Percentiles rank a stretch among this genome's conserved stretches.
phyloP scores from a whole-genome alignment of 768 basidiomycete species.

The Phallus indusiatus region DNA sequence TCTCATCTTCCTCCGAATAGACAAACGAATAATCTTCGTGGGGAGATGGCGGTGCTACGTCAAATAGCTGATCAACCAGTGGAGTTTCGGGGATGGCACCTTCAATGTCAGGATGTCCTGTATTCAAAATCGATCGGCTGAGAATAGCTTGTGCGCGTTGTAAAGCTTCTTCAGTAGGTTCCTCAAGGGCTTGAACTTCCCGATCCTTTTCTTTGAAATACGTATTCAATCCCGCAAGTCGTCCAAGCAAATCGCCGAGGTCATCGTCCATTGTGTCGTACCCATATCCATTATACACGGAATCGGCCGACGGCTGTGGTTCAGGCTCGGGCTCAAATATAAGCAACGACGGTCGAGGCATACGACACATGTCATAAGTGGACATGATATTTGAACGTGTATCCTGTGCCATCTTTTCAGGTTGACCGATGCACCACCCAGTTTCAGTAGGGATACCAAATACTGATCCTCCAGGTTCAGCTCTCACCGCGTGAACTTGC shows the following conservation, averaged over 20 bases:
- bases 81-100: conserved; percentile 5
- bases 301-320: conserved; percentile 29
- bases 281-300: conserved; percentile 17
- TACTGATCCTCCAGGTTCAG: conserved; percentile 54
- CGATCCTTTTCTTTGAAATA: conserved; percentile 27
- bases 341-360: conserved; percentile 62
- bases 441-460: conserved; percentile 77
- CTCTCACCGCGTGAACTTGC: conserved; percentile 40
- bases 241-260: conserved; percentile 53
- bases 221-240: conserved; percentile 25
- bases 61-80: conserved; percentile 6
- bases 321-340: conserved; percentile 57
- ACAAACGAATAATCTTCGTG: not conserved
- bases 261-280: conserved; percentile 38
- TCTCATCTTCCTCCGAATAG: not conserved
- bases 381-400: conserved; percentile 76
- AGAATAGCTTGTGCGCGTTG: conserved; percentile 8
- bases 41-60: conserved; percentile 8
- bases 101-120: conserved; percentile 3
- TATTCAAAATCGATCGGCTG: not conserved
- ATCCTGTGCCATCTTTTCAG: conserved; percentile 45
- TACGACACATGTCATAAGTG: conserved; percentile 77
- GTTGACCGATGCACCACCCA: conserved; percentile 79
- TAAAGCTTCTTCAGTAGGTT: conserved; percentile 7
- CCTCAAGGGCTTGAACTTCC: not conserved